Base-by-base conservation (phyloP, 495 filamentous ascomycete species). In the Aspergillus indologenus region DNA sequence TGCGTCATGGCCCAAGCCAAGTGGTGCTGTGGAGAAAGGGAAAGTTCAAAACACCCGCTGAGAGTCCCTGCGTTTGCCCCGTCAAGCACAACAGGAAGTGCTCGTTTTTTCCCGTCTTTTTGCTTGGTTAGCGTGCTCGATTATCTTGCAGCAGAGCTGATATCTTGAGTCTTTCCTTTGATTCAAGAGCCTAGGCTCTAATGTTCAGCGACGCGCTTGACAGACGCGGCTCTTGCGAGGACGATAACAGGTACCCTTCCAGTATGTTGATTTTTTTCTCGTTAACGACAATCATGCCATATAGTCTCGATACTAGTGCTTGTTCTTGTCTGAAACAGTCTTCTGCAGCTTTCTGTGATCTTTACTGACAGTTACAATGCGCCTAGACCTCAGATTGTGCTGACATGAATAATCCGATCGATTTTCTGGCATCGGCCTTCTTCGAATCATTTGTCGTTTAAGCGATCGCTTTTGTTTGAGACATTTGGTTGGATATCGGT, bases 1-100 rank as follows among this genome's bases (percentile, higher is more conserved):
- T 73, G 71, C 72, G 72, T 72, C 67, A 74, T 75, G 67, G 67
- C 62, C 65, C 66, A 66, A 67, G 58, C 55, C 34, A 61, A 50
- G 23, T 59, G 58, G 57, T 59, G 62, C 54, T 66, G 74, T 77
- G 72, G 72, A 74, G 72, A 70, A 70, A 65, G 40, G 61, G 65
- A 73, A 72, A 74, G 64, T 72, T 74, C 71, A 72, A 72, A 77
- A 76, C 70, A 74, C 62, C 67, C 65, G 63, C 61, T 54, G 63
- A 56, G 5, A 40, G 61, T 58, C 52, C 51, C 57, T 56, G 42
- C 45, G 46, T 58, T 65, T 53, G 52, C 46, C 45, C 56, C 60
- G 47, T 20, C 58, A 58, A 45, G 54, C 59, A 58, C 56, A 23
- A 56, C 53, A 45, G 61, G 48, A 53, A 57, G 56, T 56, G 46